A percentile compares a stretch with the other conserved stretches of the same genome.
phyloP scores from a whole-genome alignment of 2,329 filamentous ascomycete genomes.

The Chlorencoelia australis region DNA sequence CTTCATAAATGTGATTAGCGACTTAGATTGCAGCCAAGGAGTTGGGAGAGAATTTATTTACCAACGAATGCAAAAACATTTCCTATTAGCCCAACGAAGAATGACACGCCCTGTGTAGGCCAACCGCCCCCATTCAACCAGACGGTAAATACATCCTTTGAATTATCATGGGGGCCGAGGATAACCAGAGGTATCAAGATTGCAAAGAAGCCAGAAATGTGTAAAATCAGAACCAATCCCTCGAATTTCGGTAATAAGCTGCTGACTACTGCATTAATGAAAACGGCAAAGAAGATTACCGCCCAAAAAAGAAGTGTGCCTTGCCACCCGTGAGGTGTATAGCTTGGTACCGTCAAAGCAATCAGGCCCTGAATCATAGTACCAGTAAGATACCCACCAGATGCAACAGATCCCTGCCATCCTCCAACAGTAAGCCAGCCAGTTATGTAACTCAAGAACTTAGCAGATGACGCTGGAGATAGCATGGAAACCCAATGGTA shows the following conservation, averaged over 20 bases:
- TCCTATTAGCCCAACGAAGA: slow-evolving; percentile 34
- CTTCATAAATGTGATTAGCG: slow-evolving; percentile 9
- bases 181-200: slow-evolving; percentile 29
- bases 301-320: slow-evolving; percentile 34
- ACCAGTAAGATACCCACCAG: slow-evolving; percentile 32
- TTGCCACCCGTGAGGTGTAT: slow-evolving; percentile 31
- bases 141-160: slow-evolving; percentile 33
- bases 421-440: slow-evolving; percentile 42
- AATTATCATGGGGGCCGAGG: slow-evolving; percentile 22
- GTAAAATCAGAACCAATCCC: slow-evolving; percentile 38
- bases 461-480: not conserved
- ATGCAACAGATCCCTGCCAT: slow-evolving; percentile 32
- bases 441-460: slow-evolving; percentile 20
- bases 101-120: slow-evolving; percentile 34
- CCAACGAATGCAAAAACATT: slow-evolving; percentile 16
- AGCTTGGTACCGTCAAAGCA: slow-evolving; percentile 27
- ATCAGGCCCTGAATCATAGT: slow-evolving; percentile 39
- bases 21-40: slow-evolving; percentile 7
- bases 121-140: slow-evolving; percentile 37
- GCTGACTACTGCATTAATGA: slow-evolving; percentile 38
- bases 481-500: slow-evolving; percentile 6
- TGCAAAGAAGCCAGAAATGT: slow-evolving; percentile 32
- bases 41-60: not conserved
- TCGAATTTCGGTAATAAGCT: slow-evolving; percentile 40
- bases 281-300: slow-evolving; percentile 30